Conservation (phyloP, 2,329 filamentous ascomycete species). For the Trichophyton rubrum region DNA sequence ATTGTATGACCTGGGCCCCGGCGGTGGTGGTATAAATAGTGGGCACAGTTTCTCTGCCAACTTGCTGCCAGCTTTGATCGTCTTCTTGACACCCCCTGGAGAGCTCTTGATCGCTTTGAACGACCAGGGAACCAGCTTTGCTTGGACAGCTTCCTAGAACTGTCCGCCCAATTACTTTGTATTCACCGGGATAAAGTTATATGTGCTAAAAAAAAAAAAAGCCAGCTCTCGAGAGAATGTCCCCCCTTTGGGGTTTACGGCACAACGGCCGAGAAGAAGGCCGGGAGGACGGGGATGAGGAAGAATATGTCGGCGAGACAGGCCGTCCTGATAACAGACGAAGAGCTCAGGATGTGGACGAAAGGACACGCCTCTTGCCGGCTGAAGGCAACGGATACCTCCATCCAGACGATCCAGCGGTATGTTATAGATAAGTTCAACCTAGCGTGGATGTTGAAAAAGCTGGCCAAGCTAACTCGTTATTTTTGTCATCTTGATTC, state of each 20-base stretch:
- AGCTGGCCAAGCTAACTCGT: not conserved
- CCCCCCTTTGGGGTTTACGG: constrained; percentile 16
- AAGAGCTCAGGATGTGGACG: constrained; percentile 37
- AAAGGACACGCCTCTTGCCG: constrained; percentile 56
- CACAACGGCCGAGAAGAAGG: constrained; percentile 4
- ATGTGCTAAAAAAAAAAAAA: not conserved
- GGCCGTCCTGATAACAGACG: not conserved
- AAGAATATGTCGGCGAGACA: not conserved
- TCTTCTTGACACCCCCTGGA: constrained; percentile 1
- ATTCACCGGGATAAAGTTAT: not conserved
- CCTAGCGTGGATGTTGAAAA: not conserved
- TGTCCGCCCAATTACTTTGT: not conserved
- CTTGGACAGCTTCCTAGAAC: not conserved
- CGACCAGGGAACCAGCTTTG: not conserved
- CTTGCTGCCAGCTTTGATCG: not conserved
- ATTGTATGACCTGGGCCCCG: not conserved
- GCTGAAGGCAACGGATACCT: constrained; percentile 52
- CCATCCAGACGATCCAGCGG: constrained; percentile 68
- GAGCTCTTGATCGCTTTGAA: not conserved
- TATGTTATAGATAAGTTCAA: constrained; percentile 32
- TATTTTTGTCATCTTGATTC: not conserved
- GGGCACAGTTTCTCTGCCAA: not conserved
- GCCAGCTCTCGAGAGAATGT: constrained; percentile 13
- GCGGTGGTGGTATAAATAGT: not conserved
- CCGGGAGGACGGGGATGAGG: not conserved